phyloP scores from a whole-genome alignment of 257 asterid species.

The Henckelia pumila region DNA sequence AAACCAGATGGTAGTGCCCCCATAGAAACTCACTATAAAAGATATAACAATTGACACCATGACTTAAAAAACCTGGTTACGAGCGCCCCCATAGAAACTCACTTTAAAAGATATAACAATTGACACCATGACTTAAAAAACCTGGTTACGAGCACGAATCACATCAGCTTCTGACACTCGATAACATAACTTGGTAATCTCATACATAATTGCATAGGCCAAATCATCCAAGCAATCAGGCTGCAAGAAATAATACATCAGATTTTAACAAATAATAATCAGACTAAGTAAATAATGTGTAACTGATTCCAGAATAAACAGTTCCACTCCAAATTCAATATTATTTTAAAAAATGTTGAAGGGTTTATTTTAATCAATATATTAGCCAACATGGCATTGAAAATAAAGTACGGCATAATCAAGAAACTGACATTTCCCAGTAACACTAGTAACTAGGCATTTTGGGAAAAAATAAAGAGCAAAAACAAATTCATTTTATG shows the following conservation, averaged over 20 bases:
- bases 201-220: conserved; percentile 71
- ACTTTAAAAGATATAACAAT: not conserved
- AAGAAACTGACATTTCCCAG: no score
- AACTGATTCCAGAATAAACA: not conserved
- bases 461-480: no score
- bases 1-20: not conserved
- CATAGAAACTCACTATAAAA: conserved; percentile 1
- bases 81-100: not conserved
- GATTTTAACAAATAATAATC: conserved; percentile 6
- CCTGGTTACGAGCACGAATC: conserved; percentile 88
- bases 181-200: conserved; percentile 61
- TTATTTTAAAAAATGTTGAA: no score
- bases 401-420: no score
- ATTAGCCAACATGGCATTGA: no score
- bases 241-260: conserved; percentile 37
- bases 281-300: not conserved
- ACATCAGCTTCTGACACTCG: conserved; percentile 71
- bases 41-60: conserved; percentile 3
- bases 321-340: no score
- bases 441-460: no score
- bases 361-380: no score
- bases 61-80: not conserved
- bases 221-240: conserved; percentile 85
- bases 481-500: not conserved
- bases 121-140: conserved; percentile 17